Evolutionary conservation across 2,329 filamentous ascomycete genomes (phyloP).

Genomic region (Claviceps sp.): DNA sequence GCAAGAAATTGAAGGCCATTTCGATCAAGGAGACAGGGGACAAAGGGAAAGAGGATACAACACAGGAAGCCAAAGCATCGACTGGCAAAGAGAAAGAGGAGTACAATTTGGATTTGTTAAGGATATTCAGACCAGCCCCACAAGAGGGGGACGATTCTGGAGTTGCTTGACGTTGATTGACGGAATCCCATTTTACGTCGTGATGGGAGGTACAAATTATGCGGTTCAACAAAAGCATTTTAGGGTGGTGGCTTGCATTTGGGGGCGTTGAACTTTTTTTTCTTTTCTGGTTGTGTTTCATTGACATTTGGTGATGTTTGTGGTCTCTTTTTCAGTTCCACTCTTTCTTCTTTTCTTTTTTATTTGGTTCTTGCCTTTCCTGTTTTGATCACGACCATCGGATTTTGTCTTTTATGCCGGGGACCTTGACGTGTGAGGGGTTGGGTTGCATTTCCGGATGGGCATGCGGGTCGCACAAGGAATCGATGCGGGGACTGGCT

Average conservation of each 20-base stretch:
- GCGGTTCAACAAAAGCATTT: conserved; percentile 12
- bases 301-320: conserved; percentile 5
- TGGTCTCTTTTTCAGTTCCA: conserved; percentile 6
- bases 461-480: not conserved
- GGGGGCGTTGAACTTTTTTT: conserved; percentile 22
- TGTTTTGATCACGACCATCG: conserved; percentile 1
- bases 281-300: conserved; percentile 4
- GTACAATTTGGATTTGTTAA: conserved; percentile 5
- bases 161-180: conserved; percentile 2
- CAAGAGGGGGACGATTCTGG: conserved; percentile 5
- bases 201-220: conserved; percentile 1
- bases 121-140: conserved; percentile 4
- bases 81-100: conserved; percentile 2
- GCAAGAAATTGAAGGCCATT: not conserved
- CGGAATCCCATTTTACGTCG: not conserved
- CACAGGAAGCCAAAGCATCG: not conserved
- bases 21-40: not conserved
- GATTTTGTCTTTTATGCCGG: not conserved
- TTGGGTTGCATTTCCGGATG: not conserved
- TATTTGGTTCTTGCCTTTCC: conserved; percentile 8
- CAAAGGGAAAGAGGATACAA: not conserved
- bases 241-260: conserved; percentile 23
- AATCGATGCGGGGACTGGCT: conserved; percentile 2
- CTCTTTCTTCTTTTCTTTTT: conserved; percentile 9
- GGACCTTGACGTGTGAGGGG: conserved; percentile 2